Base-by-base conservation (phyloP, 2,329 filamentous ascomycete genomes). In the Elsinoe necatrix region DNA sequence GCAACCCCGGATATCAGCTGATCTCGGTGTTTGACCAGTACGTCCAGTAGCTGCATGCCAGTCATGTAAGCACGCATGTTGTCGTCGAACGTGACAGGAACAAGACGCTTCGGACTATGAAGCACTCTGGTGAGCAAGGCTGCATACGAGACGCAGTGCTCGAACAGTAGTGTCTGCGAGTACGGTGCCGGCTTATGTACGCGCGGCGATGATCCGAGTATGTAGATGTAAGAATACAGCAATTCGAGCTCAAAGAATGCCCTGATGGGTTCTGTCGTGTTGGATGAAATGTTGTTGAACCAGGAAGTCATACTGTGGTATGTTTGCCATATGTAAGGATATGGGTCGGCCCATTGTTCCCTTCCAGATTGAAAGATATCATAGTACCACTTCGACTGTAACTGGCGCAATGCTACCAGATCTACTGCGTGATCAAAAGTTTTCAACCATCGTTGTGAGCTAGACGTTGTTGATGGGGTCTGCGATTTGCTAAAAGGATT, bases 311-410 rank as follows among this genome's bases (percentile, higher is more conserved):
- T 90, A 37, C 86, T 80, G 47, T 83, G 77, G 64, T 87, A 91
- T 70, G 84, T 84, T 58, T 83, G 80, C 84, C 87, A 90, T 47
- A 90, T 80, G 67, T 87, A 89, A 0, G 79, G 78, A 9, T 85
- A 79, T 1, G 87, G 79, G 55, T 91, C 83, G 16, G 81, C 75
- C 58, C 89, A 78, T n/a, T 82, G 80, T 1, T 80, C 76, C 0
- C 84, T 80, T 8, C 87, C 86, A 16, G 84, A 87, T 65, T 93
- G 89, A 66, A 93, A 93, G 2, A 96, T 80, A 20, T 85, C 82
- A 65, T 95, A 90, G 64, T 97, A 97, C 82, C 89, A 95, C 51
- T 80, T 80, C 0, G 93, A 97, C 68, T 97, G 86, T 5, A 89
- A 81, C 58, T 85, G 81, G n/a, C 92, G 86, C 7, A 97, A 81